Base-by-base conservation (phyloP, 129 eudicot species). In the Escallonia herrerae region DNA sequence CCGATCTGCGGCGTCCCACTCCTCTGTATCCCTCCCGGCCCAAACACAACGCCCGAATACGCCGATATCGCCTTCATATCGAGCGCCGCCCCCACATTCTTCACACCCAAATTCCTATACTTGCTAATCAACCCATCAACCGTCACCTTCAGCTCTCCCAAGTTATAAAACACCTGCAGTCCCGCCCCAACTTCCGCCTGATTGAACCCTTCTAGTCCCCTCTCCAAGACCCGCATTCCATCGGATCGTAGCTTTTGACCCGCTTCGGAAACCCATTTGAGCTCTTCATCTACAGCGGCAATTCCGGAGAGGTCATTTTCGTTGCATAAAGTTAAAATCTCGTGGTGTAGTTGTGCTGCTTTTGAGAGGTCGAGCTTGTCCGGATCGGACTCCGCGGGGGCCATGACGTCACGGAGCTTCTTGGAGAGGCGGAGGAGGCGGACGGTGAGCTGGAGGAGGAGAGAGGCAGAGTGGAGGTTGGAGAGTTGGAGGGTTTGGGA, bases 101-200 rank as follows among this genome's bases (percentile, higher is more conserved):
- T 91, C 47, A 83, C 80, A 38, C 83, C 96, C 51, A 69, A 65
- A 51, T 46, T 72, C 89, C 75, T 85, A 64, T 87, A 91, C 83
- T 91, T 91, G 7, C 47, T 76, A 7, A 91, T 80, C 79, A 91
- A 77, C 2, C 81, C 87, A 54, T 91, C 97, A 14, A 91, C 89
- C 0, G 96, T 87, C 0, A 47, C 72, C 41, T 84, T 79, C 80
- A 91, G 73, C 78, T 91, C 97, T 2, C 97, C 97, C 72, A 93
- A 63, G 70, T 93, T 93, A 50, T 93, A 93, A 56, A 93, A 93
- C 63, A 93, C 96, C 74, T 93, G 98, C 71, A 93, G 79, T 0
- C 98, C 98, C 0, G 82, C 81, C 51, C 97, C 97, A 37, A 90
- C 95, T 70, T 90, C 97, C 8, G 97, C 89, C 74, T 90, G 97